Conservation (phyloP, 2,329 filamentous ascomycete genomes). For the Sordariomycetes sp. region DNA sequence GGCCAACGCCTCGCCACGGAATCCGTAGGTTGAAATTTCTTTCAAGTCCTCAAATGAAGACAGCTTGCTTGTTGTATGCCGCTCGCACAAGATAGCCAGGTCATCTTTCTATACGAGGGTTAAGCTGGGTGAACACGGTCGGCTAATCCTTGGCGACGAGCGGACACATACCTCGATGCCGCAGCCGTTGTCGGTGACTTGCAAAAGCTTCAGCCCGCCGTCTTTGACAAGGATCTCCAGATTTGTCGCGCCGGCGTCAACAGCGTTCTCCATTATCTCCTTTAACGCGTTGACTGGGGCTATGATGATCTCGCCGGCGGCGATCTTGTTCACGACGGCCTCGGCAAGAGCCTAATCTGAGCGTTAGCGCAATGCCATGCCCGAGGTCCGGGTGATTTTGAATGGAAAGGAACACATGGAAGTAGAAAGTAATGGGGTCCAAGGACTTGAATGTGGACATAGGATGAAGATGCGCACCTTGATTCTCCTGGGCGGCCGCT, state of each 20-base stretch:
- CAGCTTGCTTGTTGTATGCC: constrained; percentile 94
- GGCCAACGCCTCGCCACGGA: constrained; percentile 86
- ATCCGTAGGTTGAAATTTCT: constrained; percentile 91
- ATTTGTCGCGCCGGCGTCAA: constrained; percentile 89
- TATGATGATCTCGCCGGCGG: constrained; percentile 95
- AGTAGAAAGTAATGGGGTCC: too few relatives aligned
- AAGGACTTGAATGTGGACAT: not conserved
- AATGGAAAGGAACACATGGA: too few relatives aligned
- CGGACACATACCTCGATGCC: constrained; percentile 65
- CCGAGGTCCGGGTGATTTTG: not conserved
- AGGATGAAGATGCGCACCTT: constrained; percentile 18
- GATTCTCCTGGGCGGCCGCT: constrained; percentile 31
- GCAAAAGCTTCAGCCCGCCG: constrained; percentile 83
- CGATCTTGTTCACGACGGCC: constrained; percentile 96
- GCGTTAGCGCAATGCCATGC: not conserved
- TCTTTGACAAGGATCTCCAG: constrained; percentile 90
- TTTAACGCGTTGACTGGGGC: constrained; percentile 93
- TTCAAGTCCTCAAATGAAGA: constrained; percentile 85
- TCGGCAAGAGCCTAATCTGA: constrained; percentile 63
- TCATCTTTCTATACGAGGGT: constrained; percentile 59
- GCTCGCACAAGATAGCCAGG: constrained; percentile 79
- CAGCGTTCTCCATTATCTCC: constrained; percentile 91
- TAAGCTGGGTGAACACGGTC: not conserved
- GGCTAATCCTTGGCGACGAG: not conserved
- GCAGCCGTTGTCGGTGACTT: constrained; percentile 94